Base-by-base conservation (phyloP, 2,329 filamentous ascomycete species). In the Parafenestella ontariensis region DNA sequence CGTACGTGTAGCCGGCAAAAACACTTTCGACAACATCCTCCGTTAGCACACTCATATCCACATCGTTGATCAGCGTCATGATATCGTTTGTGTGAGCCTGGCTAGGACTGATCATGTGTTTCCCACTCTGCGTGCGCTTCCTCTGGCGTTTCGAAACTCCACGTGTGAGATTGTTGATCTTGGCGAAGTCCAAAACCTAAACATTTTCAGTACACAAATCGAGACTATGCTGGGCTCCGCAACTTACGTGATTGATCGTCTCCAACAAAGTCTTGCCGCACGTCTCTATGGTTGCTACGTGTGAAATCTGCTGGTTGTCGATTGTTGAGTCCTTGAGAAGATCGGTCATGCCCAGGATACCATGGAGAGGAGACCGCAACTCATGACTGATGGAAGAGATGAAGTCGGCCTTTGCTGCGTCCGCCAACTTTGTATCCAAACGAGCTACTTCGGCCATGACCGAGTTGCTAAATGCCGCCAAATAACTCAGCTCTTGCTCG, bases 301-400 rank as follows among this genome's bases (percentile, higher is more conserved):
- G 72, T 20, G 59, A 69, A 3, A 86, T 46, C 77, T 84, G 71
- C 40, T 73, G 69, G 18, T 57, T 54, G 15, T 74, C 71, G 9
- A 72, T 65, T 7, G 49, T n/a, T 1, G 71, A 71, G 23, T 72
- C 70, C 43, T 71, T 70, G 3, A 76, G 56, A 7, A 76, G 49
- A 52, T 75, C 73, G 7, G 65, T 70, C 61, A 72, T 72, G 0
- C 83, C 80, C 0, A 88, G 71, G 28, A 88, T 82, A 2, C 85
- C 86, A 50, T 88, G 85, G 0, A 88, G 73, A 0, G 86, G 86
- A 1, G 82, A 85, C 4, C 86, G 78, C 13, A 88, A 71, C 64
- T 88, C 86, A 62, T 88, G 86, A 3, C 82, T 85, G 5, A 88
- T 80, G 1, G 82, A 86, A 0, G 83, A 82, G 7, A 88, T 79